These are phyloP conservation scores for Wickerhamiella sergipiensis DNA, from an alignment of 805 yeast species.

Conservation along the genomic window DNA sequence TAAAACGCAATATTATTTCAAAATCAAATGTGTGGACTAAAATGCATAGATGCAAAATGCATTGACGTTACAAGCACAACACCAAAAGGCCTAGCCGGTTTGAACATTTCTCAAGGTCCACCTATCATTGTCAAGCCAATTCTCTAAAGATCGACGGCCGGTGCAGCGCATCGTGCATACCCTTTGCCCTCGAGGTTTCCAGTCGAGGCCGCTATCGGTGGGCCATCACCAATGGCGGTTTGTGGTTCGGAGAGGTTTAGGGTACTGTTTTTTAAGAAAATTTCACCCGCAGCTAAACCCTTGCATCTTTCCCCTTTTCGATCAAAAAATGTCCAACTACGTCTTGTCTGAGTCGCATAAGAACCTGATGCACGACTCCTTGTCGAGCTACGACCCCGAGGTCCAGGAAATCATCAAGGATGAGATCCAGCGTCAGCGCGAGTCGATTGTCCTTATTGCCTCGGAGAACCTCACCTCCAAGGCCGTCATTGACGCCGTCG, in stretches of 20 bases:
- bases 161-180: neutral
- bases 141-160: neutral
- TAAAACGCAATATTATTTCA: too few relatives aligned
- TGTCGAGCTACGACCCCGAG: conserved; percentile 54
- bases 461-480: conserved; percentile 93
- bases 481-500: conserved; percentile 86
- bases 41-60: too few relatives aligned
- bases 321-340: conserved; percentile 19
- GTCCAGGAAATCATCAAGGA: conserved; percentile 61
- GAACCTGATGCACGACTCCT: conserved; percentile 15
- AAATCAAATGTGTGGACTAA: too few relatives aligned
- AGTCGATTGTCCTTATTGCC: conserved; percentile 84
- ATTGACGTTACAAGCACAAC: too few relatives aligned
- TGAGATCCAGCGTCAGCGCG: conserved; percentile 78
- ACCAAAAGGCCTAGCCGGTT: too few relatives aligned
- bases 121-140: too few relatives aligned
- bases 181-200: neutral
- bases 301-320: neutral
- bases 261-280: neutral
- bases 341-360: conserved; percentile 23
- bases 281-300: neutral
- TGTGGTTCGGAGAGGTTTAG: neutral
- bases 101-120: too few relatives aligned
- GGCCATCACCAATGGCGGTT: neutral
- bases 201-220: neutral